Base-by-base conservation (phyloP, 2,329 filamentous ascomycete genomes). In the Leptographium galeiforme region DNA sequence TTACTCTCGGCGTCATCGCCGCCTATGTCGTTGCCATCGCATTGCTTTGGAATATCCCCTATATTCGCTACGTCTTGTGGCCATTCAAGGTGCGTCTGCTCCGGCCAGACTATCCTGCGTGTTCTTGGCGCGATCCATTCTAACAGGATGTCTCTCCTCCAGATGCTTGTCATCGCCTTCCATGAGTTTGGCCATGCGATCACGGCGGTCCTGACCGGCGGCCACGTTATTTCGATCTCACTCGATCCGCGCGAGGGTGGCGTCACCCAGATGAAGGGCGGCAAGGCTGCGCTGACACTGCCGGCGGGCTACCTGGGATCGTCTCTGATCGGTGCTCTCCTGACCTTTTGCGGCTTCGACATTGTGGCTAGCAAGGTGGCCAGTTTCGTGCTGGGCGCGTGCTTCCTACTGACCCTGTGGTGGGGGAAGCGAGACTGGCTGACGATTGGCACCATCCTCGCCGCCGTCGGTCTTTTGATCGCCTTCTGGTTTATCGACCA, bases 151-250 rank as follows among this genome's bases (percentile, higher is more conserved):
- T 5, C 7, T 30, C 39, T 43, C 34, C 8, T 46, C 39, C 55
- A 85, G 82, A 89, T 89, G 85, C 76, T 90, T 19, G 84, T 87
- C 51, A 89, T 90, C 58, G 86, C 86, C 40, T 90, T 89, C 66
- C 86, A 90, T 68, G 86, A 90, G 60, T 82, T 89, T 62, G 80
- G 84, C 13, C 86, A 90, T 67, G 86, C 86, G 49, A 78, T 88
- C 61, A 81, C 81, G 1, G 84, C 84, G 41, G 77, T 83, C 57
- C 77, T 81, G 56, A 90, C 86, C 0, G 86, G 86, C 53, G 86
- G 86, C 6, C 74, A 72, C 53, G 86, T 90, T 59, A 14, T 59
- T 11, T 56, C 57, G 43, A 60, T 90, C 62, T 82, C 77, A 25
- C 76, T 89, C 25, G 83, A 88, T 63, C 85, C 85, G 1, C 76